Percentiles rank a stretch among this genome's conserved stretches.
Evolutionary conservation across 441 rosid species (phyloP).

Genomic region (Manihot esculenta): DNA sequence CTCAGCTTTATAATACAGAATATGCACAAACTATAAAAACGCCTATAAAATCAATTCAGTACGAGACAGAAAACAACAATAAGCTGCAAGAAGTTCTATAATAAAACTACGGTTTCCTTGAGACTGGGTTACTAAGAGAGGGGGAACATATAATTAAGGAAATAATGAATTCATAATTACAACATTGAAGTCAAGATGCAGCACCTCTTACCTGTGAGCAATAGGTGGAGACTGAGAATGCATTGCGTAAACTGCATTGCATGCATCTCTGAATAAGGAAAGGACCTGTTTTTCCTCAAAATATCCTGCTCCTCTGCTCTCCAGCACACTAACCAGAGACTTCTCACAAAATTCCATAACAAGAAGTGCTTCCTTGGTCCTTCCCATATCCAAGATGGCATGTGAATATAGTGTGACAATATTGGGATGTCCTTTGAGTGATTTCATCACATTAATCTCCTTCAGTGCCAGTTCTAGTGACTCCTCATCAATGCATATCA

Average conservation of each 20-base stretch:
- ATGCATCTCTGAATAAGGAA: conserved; percentile 72
- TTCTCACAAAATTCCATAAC: conserved; percentile 90
- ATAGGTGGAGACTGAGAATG: conserved; percentile 84
- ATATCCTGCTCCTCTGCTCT: conserved; percentile 73
- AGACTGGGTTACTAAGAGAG: neutral
- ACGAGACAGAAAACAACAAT: neutral
- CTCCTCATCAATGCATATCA: conserved; percentile 83
- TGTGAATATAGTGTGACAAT: conserved; percentile 66
- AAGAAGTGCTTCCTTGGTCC: conserved; percentile 87
- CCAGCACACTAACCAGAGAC: conserved; percentile 77
- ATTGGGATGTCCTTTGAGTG: conserved; percentile 85
- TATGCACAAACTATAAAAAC: neutral
- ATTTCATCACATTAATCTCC: conserved; percentile 82
- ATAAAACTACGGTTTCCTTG: neutral
- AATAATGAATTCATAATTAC: neutral
- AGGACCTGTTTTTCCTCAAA: conserved; percentile 86
- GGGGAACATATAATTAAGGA: neutral
- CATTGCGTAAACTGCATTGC: conserved; percentile 97
- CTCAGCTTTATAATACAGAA: neutral
- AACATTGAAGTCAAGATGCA: neutral
- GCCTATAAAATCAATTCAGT: neutral
- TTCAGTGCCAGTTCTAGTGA: conserved; percentile 65
- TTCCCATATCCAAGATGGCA: conserved; percentile 76
- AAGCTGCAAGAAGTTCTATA: neutral
- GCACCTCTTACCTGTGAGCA: conserved; percentile 70